Conservation (phyloP, 306 rosid species). For the Canavalia gladiata region DNA sequence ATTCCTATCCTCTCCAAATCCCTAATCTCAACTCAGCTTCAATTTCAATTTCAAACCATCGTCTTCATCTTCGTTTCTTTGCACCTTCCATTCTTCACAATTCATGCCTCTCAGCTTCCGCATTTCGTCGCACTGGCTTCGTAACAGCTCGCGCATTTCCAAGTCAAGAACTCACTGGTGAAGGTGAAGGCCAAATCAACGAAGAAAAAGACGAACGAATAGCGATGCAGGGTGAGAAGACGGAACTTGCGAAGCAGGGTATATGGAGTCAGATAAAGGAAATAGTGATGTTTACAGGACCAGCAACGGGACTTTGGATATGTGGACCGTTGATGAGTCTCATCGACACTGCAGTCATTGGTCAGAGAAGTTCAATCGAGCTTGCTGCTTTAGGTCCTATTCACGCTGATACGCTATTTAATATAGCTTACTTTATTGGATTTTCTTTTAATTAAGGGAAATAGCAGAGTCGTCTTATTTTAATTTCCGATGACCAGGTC, state of each 20-base stretch:
- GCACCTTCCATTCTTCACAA: slow-evolving; percentile 41
- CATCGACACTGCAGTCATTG: slow-evolving; percentile 84
- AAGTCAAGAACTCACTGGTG: slow-evolving; percentile 40
- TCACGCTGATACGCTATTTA: neutral
- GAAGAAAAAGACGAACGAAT: slow-evolving; percentile 43
- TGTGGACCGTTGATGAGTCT: slow-evolving; percentile 93
- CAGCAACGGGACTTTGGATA: slow-evolving; percentile 86
- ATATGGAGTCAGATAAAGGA: slow-evolving; percentile 80
- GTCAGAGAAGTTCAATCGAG: slow-evolving; percentile 90
- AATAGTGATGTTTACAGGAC: slow-evolving; percentile 75
- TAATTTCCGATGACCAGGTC: slow-evolving; percentile 63
- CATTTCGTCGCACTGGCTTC: slow-evolving; percentile 6
- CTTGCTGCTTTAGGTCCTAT: slow-evolving; percentile 86
- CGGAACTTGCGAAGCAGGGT: slow-evolving; percentile 58
- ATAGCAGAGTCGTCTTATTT: neutral
- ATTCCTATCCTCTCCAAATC: slow-evolving; percentile 46
- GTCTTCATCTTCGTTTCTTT: slow-evolving; percentile 6
- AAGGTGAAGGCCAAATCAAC: slow-evolving; percentile 13
- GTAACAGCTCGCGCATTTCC: slow-evolving; percentile 39
- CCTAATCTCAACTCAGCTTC: slow-evolving; percentile 39
- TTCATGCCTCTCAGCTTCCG: slow-evolving; percentile 32
- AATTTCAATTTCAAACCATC: slow-evolving; percentile 34
- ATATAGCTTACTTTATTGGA: neutral
- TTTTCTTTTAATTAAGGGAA: neutral
- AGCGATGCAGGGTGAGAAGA: slow-evolving; percentile 25